phyloP scores from a whole-genome alignment of 768 basidiomycete species.

The Boletus pseudo-olivaceus region DNA sequence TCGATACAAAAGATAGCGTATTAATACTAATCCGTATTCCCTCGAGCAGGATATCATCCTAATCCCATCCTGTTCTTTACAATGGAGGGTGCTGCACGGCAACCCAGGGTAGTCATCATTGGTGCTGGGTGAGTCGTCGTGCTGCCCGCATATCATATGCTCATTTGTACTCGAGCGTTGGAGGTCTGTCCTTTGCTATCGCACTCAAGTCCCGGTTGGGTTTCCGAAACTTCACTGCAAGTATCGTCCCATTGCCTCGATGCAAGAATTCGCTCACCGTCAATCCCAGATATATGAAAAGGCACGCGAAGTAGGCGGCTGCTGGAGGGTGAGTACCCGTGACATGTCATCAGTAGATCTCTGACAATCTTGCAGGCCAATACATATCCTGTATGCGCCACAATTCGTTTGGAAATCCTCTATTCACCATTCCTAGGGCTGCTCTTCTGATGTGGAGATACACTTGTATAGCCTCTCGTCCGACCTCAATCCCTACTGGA shows the following conservation, averaged over 20 bases:
- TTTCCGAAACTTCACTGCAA: constrained; percentile 41
- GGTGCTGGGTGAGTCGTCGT: constrained; percentile 20
- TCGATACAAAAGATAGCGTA: background rate
- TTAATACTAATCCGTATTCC: background rate
- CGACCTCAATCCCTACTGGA: constrained; percentile 46
- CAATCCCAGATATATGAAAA: constrained; percentile 42
- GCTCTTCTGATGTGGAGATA: constrained; percentile 42
- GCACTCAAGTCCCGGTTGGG: constrained; percentile 35
- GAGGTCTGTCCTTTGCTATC: constrained; percentile 43
- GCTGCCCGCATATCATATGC: background rate
- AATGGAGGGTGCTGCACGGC: background rate
- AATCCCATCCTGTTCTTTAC: background rate
- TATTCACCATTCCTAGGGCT: constrained; percentile 31
- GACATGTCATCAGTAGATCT: background rate
- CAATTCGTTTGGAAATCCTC: background rate
- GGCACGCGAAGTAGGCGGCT: constrained; percentile 43
- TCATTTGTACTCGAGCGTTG: constrained; percentile 29
- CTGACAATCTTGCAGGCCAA: constrained; percentile 26
- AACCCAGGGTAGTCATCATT: constrained; percentile 18
- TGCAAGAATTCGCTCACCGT: background rate
- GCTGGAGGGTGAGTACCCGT: constrained; percentile 44
- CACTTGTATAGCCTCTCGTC: constrained; percentile 47
- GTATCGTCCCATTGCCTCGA: constrained; percentile 3
- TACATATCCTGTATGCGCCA: constrained; percentile 22
- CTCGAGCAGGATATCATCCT: background rate